These are phyloP conservation scores for Hirschioporus abietinus DNA, from an alignment of 768 basidiomycete species.

Conservation along the genomic window DNA sequence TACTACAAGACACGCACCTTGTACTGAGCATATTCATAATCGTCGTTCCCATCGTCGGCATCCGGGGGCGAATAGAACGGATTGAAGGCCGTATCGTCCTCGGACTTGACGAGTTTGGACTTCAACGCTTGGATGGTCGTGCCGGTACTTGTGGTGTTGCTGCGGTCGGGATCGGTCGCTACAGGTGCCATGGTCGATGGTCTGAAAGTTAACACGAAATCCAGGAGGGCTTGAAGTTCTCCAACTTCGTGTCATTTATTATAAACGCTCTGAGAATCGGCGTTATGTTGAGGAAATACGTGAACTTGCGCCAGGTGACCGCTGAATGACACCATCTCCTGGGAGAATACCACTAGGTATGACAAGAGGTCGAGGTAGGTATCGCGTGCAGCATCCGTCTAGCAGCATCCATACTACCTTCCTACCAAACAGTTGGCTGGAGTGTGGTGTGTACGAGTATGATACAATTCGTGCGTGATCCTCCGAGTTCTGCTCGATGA, in stretches of 20 bases:
- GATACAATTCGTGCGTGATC: too few species aligned
- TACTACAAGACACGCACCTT: conserved; percentile 37
- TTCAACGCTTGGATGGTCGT: conserved; percentile 18
- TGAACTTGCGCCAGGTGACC: not conserved
- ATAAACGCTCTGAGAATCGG: not conserved
- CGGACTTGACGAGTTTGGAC: conserved; percentile 21
- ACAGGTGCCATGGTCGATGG: conserved; percentile 41
- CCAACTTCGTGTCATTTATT: not conserved
- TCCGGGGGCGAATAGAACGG: conserved; percentile 64
- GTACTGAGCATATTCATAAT: conserved; percentile 52
- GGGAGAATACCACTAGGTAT: not conserved
- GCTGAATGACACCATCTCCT: not conserved
- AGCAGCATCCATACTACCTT: not conserved
- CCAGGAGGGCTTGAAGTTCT: not conserved
- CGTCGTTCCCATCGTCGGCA: conserved; percentile 42
- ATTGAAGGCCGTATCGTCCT: conserved; percentile 36
- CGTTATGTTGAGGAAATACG: not conserved
- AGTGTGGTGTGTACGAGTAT: too few species aligned
- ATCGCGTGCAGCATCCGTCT: not conserved
- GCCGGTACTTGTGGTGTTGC: conserved; percentile 14
- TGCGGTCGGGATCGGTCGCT: conserved; percentile 32
- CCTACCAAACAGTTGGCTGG: too few species aligned
- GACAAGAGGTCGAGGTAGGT: not conserved
- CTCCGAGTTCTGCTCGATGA: too few species aligned
- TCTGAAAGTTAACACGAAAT: not conserved